Evolutionary conservation across 2,329 filamentous ascomycete genomes (phyloP).

Genomic region (Penicillium crustosum): DNA sequence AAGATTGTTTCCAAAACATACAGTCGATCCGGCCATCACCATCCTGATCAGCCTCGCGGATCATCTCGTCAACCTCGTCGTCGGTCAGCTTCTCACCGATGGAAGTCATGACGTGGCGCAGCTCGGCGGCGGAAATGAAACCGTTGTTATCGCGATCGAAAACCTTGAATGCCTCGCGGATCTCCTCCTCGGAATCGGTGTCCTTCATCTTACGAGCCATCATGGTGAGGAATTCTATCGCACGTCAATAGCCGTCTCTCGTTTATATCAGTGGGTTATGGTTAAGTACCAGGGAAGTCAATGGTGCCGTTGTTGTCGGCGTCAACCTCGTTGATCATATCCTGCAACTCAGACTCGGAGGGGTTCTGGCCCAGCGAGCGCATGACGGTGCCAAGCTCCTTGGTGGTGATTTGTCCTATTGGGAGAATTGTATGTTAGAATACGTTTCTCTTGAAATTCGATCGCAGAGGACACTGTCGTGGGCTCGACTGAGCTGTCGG

Average conservation of each 20-base stretch:
- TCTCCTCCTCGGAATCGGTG: constrained; percentile 87
- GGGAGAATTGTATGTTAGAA: constrained; percentile 13
- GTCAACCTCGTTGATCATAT: constrained; percentile 94
- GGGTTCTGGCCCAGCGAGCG: constrained; percentile 86
- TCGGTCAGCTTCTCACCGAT: constrained; percentile 90
- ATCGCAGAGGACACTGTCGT: neutral
- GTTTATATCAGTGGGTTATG: neutral
- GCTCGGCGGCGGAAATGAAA: constrained; percentile 83
- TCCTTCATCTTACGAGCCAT: constrained; percentile 96
- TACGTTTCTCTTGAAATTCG: neutral
- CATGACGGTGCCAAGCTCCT: constrained; percentile 88
- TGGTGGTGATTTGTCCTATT: constrained; percentile 84
- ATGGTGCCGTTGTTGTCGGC: constrained; percentile 92
- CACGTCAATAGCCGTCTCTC: constrained; percentile 14
- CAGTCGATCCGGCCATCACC: constrained; percentile 87
- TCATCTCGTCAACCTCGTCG: constrained; percentile 91
- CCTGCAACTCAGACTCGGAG: constrained; percentile 84
- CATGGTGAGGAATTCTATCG: constrained; percentile 82
- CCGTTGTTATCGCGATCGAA: constrained; percentile 91
- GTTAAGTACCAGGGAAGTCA: constrained; percentile 75
- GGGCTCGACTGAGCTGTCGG: neutral
- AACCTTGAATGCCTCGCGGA: constrained; percentile 85
- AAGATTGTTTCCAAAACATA: constrained; percentile 46
- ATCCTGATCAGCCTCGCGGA: constrained; percentile 85
- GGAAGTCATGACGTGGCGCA: constrained; percentile 88